These are phyloP conservation scores for Pseudogymnoascus pannorum DNA, from an alignment of 2,329 filamentous ascomycete genomes.

Conservation along the genomic window DNA sequence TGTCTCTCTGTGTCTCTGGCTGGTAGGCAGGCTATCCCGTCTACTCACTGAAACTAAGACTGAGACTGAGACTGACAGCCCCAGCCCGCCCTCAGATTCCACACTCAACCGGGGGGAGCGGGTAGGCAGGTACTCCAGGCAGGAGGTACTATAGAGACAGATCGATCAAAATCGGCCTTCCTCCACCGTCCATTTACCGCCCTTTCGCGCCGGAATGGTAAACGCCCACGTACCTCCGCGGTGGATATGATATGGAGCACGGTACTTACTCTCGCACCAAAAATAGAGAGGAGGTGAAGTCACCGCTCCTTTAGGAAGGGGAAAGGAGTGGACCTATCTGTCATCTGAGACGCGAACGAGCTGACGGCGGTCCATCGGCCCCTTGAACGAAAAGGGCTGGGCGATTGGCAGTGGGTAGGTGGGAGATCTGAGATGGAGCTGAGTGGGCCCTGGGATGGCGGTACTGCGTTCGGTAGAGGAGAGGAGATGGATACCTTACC, in stretches of 20 bases:
- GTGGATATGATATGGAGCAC: not conserved
- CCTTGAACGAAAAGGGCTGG: not conserved
- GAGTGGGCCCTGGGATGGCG: too few species aligned
- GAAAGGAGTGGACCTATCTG: too few species aligned
- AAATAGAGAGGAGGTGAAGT: not conserved
- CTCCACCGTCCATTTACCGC: not conserved
- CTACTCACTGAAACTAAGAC: not conserved
- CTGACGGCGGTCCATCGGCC: too few species aligned
- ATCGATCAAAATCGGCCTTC: not conserved
- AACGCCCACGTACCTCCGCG: not conserved
- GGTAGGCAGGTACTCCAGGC: not conserved
- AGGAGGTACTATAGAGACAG: too few species aligned
- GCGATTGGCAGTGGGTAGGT: not conserved
- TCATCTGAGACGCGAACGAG: not conserved
- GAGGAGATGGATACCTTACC: too few species aligned
- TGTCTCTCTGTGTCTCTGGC: too few species aligned
- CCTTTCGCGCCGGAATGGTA: not conserved
- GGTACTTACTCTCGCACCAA: not conserved
- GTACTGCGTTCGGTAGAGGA: too few species aligned
- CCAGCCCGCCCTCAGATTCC: not conserved
- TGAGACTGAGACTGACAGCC: too few species aligned
- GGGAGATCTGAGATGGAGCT: too few species aligned
- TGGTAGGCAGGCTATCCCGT: too few species aligned
- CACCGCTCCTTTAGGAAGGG: not conserved
- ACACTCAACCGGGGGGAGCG: not conserved